Conservation (phyloP, 2,329 filamentous ascomycete species). For the Colletotrichum sp. region DNA sequence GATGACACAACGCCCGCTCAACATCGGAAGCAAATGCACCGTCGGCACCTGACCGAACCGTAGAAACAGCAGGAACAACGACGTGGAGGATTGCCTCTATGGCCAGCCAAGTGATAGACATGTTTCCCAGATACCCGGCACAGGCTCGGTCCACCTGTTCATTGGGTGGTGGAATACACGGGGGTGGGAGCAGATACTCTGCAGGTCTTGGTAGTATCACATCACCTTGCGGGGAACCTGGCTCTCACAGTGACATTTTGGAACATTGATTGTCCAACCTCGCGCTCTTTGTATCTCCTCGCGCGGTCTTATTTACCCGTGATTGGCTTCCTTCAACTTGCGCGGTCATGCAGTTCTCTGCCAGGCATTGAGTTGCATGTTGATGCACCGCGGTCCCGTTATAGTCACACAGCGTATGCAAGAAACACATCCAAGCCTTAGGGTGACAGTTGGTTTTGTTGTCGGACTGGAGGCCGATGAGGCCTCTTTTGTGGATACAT, state of each 20-base stretch:
- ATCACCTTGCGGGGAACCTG: background rate
- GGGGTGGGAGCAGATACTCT: rapidly evolving
- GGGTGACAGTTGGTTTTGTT: background rate
- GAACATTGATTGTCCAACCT: background rate
- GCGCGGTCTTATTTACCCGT: background rate
- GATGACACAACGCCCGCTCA: background rate
- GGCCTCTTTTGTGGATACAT: background rate
- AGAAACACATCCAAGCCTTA: background rate
- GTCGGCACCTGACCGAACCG: rapidly evolving
- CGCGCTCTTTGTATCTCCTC: background rate
- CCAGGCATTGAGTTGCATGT: background rate
- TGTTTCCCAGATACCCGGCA: background rate
- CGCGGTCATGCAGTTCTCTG: background rate
- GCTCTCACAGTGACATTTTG: background rate
- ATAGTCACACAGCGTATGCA: background rate
- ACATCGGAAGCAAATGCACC: background rate
- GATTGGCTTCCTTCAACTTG: background rate
- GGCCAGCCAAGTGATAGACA: background rate
- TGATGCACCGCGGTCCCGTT: background rate
- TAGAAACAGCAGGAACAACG: rapidly evolving
- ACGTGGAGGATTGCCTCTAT: background rate
- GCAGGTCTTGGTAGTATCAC: background rate
- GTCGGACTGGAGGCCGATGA: background rate
- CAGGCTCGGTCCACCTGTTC: background rate
- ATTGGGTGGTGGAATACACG: background rate